Evolutionary conservation across 371 early-diverging fungal species (phyloP).

Genomic region (Saksenaea oblongispora): DNA sequence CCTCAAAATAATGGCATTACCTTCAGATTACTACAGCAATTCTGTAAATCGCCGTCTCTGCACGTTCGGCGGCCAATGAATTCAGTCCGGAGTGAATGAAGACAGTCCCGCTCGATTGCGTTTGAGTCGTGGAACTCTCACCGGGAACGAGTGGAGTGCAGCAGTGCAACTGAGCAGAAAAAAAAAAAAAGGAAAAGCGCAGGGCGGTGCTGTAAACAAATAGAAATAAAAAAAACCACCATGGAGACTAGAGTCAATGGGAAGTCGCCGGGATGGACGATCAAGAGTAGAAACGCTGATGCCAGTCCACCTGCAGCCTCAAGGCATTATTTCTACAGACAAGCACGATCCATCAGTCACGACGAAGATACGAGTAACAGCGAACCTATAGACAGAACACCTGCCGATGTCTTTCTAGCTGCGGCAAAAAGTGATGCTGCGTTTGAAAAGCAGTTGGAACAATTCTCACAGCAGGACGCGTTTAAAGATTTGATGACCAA

Average conservation of each 20-base stretch:
- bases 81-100: too few species aligned
- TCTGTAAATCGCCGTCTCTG: too few species aligned
- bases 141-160: not conserved
- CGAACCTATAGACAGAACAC: not conserved
- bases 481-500: constrained; percentile 9
- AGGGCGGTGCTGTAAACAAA: not conserved
- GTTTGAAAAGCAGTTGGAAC: constrained; percentile 18
- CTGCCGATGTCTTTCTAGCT: not conserved
- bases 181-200: constrained; percentile 1
- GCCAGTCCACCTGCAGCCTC: not conserved
- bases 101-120: too few species aligned
- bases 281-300: not conserved
- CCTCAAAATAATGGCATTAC: too few species aligned
- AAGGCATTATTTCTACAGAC: not conserved
- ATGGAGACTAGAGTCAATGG: constrained; percentile 3
- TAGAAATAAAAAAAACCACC: not conserved
- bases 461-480: constrained; percentile 6
- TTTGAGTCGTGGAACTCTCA: too few species aligned
- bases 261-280: not conserved
- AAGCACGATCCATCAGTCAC: constrained; percentile 1
- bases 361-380: not conserved
- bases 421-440: constrained; percentile 3
- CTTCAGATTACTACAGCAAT: too few species aligned
- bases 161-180: not conserved
- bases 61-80: too few species aligned